Base-by-base conservation (phyloP, 164 flowering plant genomes). In the Magnolia kwangsiensis region DNA sequence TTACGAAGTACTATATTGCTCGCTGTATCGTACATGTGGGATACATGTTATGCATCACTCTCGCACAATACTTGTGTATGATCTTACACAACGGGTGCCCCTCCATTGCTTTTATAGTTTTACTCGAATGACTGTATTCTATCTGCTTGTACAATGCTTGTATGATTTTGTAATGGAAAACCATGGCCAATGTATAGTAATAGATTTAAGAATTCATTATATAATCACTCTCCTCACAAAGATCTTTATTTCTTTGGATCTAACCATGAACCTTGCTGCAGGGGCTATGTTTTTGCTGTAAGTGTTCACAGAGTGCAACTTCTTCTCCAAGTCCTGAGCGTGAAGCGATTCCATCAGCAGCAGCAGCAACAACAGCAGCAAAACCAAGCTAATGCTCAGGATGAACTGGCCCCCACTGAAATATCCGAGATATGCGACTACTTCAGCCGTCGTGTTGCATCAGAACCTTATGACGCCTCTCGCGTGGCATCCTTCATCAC, bases 401-500 rank as follows among this genome's bases (percentile, higher is more conserved):
- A 94, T 78, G 99, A 94, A 82, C 80, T 96, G 51, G 83, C 92
- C 51, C 92, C 85, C 68, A 66, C 93, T 45, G 99, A 96, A 82
- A 96, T 93, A 72, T 79, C 87, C 19, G 99, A 96, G 80, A 94
- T 96, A 74, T 94, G 98, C 77, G 99, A 96, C 75, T 96, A 94
- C 83, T 96, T 96, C 85, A 92, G 98, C 73, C 95, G 98, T 1
- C 97, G 98, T 80, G 99, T 96, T 78, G 97, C 98, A 74, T 92
- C 98, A 51, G 99, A 96, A 84, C 99, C 99, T 5, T 96, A 96
- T 77, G 99, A 96, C 80, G 98, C 97, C 49, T 96, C 99, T 73
- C 94, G 98, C 74, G 99, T 94, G 74, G 99, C 99, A 76, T 96
- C 98, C n/a, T 96, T 96, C 81, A 94, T 96, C 51, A 96, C 99